Evolutionary conservation across 1,284 basidiomycete species (phyloP), one percentile per base, ranked within the genome.

Genomic region (Trametes pubescens): DNA sequence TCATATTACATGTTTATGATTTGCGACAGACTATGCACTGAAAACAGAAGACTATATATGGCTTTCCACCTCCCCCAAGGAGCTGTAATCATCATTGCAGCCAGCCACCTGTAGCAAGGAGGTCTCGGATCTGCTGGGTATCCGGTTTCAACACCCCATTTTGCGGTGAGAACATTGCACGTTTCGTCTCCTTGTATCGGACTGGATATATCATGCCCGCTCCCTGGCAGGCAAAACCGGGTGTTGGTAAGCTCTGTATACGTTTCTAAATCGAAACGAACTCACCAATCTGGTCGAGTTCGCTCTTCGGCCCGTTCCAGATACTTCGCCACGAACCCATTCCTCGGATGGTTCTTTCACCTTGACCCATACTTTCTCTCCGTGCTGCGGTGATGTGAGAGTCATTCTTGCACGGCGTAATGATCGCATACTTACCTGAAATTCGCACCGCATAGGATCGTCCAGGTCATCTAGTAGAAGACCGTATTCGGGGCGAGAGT

Each of bases 81-180:
- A 29, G 21, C 29, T 32, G 8, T 32, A 8, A 52, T 10, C 35
- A 8, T 29, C 38, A 32, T 63, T 65, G 75, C 59, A 82, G 64
- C 80, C 79, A 82, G 1, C 81, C 83, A 46, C 79, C 81, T 8
- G 80, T 77, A 56, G 76, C 75, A 29, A 88, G 74, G 56, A 88
- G 68, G 38, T 68, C 51, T 56, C 76, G 76, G 2, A 78, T 76
- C 62, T 80, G 75, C n/a, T 67, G 57, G 1, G 69, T 81, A 70
- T 88, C 80, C 11, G 87, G 86, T 72, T 89, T 89, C 61, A 89
- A 80, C 61, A 87, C 85, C 24, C 86, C 87, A 57, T 88, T 85
- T 56, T 86, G 74, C 7, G 87, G 87, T 1, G 86, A 80, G 69
- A 85, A 84, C 71, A 84, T 85, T 71, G 84, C 86, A 44, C 86